Evolutionary conservation across 2,329 filamentous ascomycete species (phyloP), one percentile per base, ranked within the genome.

Genomic region (Thelonectria discophora): DNA sequence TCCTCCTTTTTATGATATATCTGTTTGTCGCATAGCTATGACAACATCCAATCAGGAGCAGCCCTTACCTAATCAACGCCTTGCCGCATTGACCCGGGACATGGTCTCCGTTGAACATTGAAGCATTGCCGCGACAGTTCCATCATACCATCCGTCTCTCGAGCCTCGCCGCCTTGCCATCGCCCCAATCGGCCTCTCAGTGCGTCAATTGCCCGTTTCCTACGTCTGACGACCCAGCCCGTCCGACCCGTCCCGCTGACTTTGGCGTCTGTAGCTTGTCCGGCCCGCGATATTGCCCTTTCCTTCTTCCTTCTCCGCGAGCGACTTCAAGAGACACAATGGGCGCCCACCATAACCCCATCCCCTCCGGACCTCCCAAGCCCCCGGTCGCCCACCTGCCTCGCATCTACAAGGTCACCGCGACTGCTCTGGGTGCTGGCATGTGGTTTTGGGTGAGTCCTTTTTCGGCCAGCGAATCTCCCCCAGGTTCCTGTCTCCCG

Each of bases 371-470:
- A 11, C 76, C 75, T 40, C 76, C 76, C 13, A 79, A 76, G 67
- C 77, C 78, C 53, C 79, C 79, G 1, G 73, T 79, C 70, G 81
- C 84, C 66, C 82, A 84, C 68, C 83, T 84, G 64, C 80, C 81
- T 40, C 77, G 78, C 52, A 75, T 97, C 68, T 97, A 98, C 83
- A 88, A 92, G 76, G 90, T 94, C 78, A 86, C 89, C 60, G 94
- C 92, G 48, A 97, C 93, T 46, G 92, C 90, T 64, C 84, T 99
- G 65, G 92, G 93, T 70, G 95, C 95, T 57, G 92, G 91, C 81
- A 99, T 98, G 95, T 99, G 95, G 95, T 98, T 99, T 82, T 99
- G 95, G 79, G 94, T 98, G 87, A 75, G 90, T 83, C 42, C 11
- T 7, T 6, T n/a, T n/a, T n/a, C n/a, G n/a, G 17, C 11, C 21